Percentiles rank a stretch among this genome's conserved stretches.
Conservation (phyloP, 257 asterid species). For the Nemophila menziesii region DNA sequence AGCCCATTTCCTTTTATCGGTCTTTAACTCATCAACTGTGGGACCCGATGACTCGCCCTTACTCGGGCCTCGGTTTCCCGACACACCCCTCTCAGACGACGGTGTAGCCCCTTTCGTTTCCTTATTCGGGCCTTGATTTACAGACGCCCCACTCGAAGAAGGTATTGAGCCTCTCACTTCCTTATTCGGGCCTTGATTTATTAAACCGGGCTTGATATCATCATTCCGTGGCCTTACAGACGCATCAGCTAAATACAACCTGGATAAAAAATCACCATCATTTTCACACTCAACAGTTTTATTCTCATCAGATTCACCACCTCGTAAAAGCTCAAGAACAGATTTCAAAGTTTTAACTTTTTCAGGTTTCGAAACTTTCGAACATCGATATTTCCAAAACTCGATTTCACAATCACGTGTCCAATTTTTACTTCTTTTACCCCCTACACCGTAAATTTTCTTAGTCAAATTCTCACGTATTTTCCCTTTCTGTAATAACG, state of each 20-base stretch:
- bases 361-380: slow-evolving; percentile 56
- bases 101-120: slow-evolving; percentile 20
- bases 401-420: slow-evolving; percentile 94
- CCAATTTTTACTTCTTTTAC: slow-evolving; percentile 82
- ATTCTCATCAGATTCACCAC: slow-evolving; percentile 36
- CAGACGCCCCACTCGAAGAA: not conserved
- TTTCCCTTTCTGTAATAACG: slow-evolving; percentile 82
- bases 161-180: slow-evolving; percentile 22
- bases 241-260: slow-evolving; percentile 84
- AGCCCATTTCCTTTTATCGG: slow-evolving; percentile 93
- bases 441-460: slow-evolving; percentile 82
- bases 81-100: too few species aligned
- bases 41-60: slow-evolving; percentile 19
- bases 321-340: slow-evolving; percentile 70
- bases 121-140: slow-evolving; percentile 25
- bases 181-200: slow-evolving; percentile 23
- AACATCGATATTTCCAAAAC: slow-evolving; percentile 94
- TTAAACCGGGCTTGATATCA: slow-evolving; percentile 45
- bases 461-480: slow-evolving; percentile 87
- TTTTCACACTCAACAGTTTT: slow-evolving; percentile 23
- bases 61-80: slow-evolving; percentile 22
- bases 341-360: slow-evolving; percentile 76
- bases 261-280: slow-evolving; percentile 60
- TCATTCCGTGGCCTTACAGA: slow-evolving; percentile 83
- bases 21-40: slow-evolving; percentile 23